Evolutionary conservation across 2,329 filamentous ascomycete species (phyloP).

Genomic region (Ophiobolus disseminans): DNA sequence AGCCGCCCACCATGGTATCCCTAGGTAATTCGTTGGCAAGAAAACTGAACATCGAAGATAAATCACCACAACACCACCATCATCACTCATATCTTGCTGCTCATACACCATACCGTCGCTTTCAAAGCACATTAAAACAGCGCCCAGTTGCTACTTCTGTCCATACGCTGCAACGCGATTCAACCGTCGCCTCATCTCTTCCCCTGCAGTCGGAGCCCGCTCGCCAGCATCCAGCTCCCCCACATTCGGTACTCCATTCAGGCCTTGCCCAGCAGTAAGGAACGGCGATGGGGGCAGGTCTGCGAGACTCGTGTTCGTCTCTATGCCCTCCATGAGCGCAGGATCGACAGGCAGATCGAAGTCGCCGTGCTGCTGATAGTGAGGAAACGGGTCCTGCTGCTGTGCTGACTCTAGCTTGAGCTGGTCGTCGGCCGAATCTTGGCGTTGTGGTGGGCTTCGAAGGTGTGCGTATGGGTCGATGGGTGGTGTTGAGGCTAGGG

Average conservation of each 20-base stretch:
- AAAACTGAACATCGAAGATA: too few species aligned
- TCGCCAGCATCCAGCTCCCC: conserved; percentile 4
- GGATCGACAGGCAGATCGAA: conserved; percentile 66
- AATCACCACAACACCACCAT: too few species aligned
- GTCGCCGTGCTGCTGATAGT: conserved; percentile 49
- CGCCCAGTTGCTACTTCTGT: not conserved
- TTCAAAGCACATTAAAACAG: not conserved
- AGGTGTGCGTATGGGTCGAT: conserved; percentile 11
- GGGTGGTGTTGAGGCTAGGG: conserved; percentile 19
- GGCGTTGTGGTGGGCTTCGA: conserved; percentile 6
- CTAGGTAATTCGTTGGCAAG: too few species aligned
- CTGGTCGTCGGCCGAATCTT: conserved; percentile 38
- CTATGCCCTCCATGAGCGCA: conserved; percentile 61
- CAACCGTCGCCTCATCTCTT: conserved; percentile 33
- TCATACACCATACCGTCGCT: not conserved
- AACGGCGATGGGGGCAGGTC: conserved; percentile 47
- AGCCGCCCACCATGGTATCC: too few species aligned
- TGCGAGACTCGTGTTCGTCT: conserved; percentile 24
- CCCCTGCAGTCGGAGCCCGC: conserved; percentile 27
- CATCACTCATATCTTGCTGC: too few species aligned
- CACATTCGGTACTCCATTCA: conserved; percentile 12
- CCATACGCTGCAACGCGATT: conserved; percentile 23
- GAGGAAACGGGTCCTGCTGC: conserved; percentile 35
- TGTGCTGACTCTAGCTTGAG: conserved; percentile 37
- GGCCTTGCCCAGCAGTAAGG: conserved; percentile 28